phyloP scores from a whole-genome alignment of 1,284 basidiomycete genomes.

The Apiotrichum siamense region DNA sequence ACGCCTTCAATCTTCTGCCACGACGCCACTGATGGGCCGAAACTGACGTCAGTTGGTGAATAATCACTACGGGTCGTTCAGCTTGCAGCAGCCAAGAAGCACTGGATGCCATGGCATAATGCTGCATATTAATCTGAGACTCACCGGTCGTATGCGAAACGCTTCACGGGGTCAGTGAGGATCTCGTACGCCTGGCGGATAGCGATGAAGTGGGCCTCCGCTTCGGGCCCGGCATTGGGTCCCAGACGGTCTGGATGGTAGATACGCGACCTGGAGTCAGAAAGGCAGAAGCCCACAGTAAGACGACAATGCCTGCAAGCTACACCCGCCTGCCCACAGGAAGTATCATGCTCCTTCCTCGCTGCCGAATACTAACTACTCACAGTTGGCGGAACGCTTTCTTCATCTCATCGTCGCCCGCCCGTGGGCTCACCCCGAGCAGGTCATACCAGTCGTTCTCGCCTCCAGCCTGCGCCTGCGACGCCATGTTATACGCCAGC shows the following conservation, averaged over 20 bases:
- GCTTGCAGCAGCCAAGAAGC: background rate
- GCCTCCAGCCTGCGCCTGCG: constrained; percentile 49
- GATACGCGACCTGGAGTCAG: constrained; percentile 53
- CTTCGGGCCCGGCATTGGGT: constrained; percentile 51
- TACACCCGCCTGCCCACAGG: too few species aligned
- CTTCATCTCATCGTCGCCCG: constrained; percentile 63
- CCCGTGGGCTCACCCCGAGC: constrained; percentile 58
- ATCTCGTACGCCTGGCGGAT: constrained; percentile 73
- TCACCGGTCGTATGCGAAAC: constrained; percentile 75
- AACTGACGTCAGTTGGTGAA: constrained; percentile 4
- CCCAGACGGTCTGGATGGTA: constrained; percentile 76
- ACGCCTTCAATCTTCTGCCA: constrained; percentile 3
- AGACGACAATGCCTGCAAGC: too few species aligned
- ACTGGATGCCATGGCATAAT: background rate
- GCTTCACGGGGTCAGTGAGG: constrained; percentile 66
- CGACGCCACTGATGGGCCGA: constrained; percentile 6
- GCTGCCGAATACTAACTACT: constrained; percentile 1
- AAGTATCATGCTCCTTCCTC: background rate
- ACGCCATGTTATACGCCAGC: constrained; percentile 63
- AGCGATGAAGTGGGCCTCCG: constrained; percentile 56
- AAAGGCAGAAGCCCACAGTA: too few species aligned
- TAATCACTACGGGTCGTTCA: background rate
- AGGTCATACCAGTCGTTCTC: constrained; percentile 65
- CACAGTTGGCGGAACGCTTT: constrained; percentile 63
- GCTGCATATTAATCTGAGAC: too few species aligned